Conservation (phyloP, 768 basidiomycete genomes). For the Podaxis mareebaensis region DNA sequence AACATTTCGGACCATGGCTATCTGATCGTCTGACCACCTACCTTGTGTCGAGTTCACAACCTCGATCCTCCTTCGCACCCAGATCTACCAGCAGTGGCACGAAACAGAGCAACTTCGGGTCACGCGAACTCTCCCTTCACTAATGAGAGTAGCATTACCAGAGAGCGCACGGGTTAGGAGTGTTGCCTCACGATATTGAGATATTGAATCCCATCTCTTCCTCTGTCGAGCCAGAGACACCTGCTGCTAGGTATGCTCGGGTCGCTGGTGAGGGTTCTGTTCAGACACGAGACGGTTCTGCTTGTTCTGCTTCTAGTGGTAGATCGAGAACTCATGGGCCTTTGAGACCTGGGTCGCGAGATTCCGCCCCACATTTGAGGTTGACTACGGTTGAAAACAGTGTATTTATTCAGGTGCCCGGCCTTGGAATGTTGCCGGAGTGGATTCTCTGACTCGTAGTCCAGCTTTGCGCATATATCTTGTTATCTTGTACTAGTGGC, state of each 20-base stretch:
- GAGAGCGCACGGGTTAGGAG: not conserved
- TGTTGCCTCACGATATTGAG: not conserved
- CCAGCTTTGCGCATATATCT: not conserved
- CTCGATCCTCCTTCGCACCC: not conserved
- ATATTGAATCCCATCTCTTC: not conserved
- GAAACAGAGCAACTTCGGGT: not conserved
- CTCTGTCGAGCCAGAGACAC: not conserved
- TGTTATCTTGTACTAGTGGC: not conserved
- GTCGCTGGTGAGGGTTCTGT: too few species aligned
- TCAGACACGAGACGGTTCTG: not conserved
- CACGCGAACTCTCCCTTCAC: not conserved
- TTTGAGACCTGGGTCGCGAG: not conserved
- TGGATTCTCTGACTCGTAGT: not conserved
- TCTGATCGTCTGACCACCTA: too few species aligned
- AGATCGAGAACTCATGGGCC: not conserved
- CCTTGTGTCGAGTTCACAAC: not conserved
- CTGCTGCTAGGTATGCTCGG: not conserved
- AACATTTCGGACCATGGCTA: too few species aligned
- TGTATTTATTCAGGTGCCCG: not conserved
- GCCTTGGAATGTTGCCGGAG: not conserved
- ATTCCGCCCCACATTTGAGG: not conserved
- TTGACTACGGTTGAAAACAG: not conserved
- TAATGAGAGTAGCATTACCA: not conserved
- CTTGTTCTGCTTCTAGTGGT: not conserved
- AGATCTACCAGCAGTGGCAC: not conserved